Conservation (phyloP, 257 asterid genomes). For the Solanum neorickii region DNA sequence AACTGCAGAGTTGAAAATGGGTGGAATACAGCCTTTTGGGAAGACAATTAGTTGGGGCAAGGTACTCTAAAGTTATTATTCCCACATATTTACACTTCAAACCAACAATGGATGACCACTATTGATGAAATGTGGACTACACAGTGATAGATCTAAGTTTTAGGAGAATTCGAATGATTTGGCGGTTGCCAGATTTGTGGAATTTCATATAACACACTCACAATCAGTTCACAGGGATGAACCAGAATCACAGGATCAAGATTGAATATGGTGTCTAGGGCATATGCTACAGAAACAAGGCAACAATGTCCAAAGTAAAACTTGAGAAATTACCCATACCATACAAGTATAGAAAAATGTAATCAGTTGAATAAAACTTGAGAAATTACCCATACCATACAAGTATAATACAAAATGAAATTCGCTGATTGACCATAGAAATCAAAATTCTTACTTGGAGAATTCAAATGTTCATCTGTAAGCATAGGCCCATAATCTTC, state of each 20-base stretch:
- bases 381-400: not conserved
- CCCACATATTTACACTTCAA: not conserved
- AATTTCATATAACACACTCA: not conserved
- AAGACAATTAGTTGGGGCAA: not conserved
- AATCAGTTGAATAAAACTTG: not conserved
- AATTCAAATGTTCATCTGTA: constrained; percentile 16
- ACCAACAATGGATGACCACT: not conserved
- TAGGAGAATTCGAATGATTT: not conserved
- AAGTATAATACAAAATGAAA: not conserved
- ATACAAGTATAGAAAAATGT: not conserved
- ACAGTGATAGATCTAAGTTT: not conserved
- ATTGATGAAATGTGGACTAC: not conserved
- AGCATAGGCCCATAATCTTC: constrained; percentile 21
- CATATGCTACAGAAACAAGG: not conserved
- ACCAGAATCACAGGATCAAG: not conserved
- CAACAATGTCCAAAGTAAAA: not conserved
- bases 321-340: not conserved
- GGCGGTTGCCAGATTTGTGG: not conserved
- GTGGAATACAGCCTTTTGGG: not conserved
- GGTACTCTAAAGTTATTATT: not conserved
- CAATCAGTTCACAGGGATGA: not conserved
- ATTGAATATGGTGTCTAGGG: not conserved
- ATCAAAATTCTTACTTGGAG: constrained; percentile 40
- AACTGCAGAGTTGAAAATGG: not conserved
- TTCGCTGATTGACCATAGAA: not conserved